Evolutionary conservation across 257 asterid species (phyloP).

Genomic region (Forsythia suspensa): DNA sequence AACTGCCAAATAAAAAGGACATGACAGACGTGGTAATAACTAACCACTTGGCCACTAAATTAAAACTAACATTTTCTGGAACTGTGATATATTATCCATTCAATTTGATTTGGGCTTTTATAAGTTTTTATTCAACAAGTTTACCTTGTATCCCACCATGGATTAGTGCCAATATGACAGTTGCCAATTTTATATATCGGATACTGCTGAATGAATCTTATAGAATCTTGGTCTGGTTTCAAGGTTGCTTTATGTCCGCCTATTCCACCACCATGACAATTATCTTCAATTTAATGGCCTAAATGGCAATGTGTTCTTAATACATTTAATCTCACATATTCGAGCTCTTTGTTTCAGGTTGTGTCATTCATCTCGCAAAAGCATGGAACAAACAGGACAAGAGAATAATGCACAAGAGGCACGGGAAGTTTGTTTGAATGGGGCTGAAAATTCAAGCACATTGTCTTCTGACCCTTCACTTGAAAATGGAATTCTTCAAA

Average conservation of each 20-base stretch:
- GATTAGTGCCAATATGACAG: neutral
- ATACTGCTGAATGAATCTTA: neutral
- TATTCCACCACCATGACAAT: neutral
- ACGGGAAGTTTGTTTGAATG: neutral
- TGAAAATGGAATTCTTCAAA: constrained; percentile 28
- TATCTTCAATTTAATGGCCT: neutral
- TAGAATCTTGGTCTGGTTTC: neutral
- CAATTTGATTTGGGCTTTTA: neutral
- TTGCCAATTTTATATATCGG: neutral
- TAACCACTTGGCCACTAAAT: too few species aligned
- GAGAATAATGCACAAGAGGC: constrained; percentile 11
- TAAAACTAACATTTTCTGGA: too few species aligned
- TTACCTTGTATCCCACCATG: neutral
- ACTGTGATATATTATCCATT: neutral
- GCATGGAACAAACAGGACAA: constrained; percentile 37
- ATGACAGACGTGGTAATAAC: too few species aligned
- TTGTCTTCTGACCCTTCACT: constrained; percentile 20
- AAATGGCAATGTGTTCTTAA: neutral
- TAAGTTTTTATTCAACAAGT: neutral
- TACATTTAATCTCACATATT: neutral
- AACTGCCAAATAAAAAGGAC: too few species aligned
- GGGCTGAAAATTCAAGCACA: constrained; percentile 15
- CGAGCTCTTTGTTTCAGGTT: neutral
- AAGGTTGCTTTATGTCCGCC: neutral
- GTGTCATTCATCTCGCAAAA: neutral